Evolutionary conservation across 192 early-diverging fungal genomes (phyloP), one percentile per base, ranked within the genome.

Genomic region (Podila minutissima): DNA sequence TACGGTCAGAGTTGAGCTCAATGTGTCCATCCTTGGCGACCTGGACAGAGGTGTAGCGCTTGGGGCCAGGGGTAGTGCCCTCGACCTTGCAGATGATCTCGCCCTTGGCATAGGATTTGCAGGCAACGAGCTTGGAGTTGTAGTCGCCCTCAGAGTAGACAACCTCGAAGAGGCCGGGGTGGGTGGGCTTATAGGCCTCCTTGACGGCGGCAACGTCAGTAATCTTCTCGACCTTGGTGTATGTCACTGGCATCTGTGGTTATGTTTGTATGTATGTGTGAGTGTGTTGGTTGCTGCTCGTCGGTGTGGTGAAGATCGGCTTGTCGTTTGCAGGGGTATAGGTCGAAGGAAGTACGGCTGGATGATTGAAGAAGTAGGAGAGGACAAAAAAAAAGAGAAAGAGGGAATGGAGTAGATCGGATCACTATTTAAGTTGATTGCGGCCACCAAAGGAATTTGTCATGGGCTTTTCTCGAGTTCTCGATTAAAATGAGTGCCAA

Each of bases 41-140:
- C 71, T 89, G 88, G n/a, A 89, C 87, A 48, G 79, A 76, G 33
- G 88, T 85, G 60, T 89, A 89, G 48, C 67, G 74, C 74, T 89
- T 89, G 22, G 74, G 72, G 17, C 87, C 87, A n/a, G 75, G 74
- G 10, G 87, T 88, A 22, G 70, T 70, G 15, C 87, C 88, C 24
- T 87, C 84, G 28, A 89, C 68, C 48, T 68, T 49, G 48, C 62
- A 78, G 33, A 89, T 75, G 35, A 76, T 37, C 58, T 85, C 85
- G 1, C 85, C 87, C 62, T 83, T 86, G 60, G 79, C 77, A 48
- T 74, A 89, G 32, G 73, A 67, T 10, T 68, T 74, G 41, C 66
- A 74, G 12, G 84, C 74, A 13, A 87, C 75, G 11, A 88, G 57
- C 50, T 83, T 84, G 66, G 86, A 88, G 61, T 82, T 84, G 73